phyloP scores from a whole-genome alignment of 768 basidiomycete species.

The Coprinellus micaceus region DNA sequence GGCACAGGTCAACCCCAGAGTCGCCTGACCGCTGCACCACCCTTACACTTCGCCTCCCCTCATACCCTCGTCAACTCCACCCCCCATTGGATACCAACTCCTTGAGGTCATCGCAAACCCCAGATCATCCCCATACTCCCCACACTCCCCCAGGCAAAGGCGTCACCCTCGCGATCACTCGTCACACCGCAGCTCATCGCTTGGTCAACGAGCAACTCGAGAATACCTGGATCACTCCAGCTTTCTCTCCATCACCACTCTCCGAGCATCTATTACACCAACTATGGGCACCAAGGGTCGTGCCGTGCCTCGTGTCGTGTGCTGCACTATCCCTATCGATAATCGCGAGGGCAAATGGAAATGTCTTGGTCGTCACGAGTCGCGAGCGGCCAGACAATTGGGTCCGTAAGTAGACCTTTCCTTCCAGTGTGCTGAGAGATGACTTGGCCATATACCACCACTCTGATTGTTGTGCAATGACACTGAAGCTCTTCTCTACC shows the following conservation, averaged over 20 bases:
- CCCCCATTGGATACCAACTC: no score
- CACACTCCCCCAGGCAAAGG: no score
- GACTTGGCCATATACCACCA: neutral
- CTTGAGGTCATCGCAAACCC: no score
- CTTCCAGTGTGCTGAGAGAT: conserved; percentile 8
- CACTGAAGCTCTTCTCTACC: conserved; percentile 4
- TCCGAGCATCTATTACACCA: conserved; percentile 15
- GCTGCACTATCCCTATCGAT: conserved; percentile 88
- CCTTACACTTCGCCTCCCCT: no score
- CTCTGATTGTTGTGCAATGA: conserved; percentile 10
- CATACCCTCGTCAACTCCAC: no score
- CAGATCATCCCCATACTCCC: no score
- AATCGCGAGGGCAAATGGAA: conserved; percentile 64
- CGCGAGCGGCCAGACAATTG: conserved; percentile 76
- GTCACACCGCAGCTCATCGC: no score
- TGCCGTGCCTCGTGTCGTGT: conserved; percentile 78
- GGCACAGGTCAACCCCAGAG: no score
- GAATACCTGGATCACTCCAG: conserved; percentile 2
- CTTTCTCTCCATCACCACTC: conserved; percentile 13
- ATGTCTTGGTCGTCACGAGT: conserved; percentile 81
- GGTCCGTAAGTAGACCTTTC: conserved; percentile 71
- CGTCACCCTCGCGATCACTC: no score
- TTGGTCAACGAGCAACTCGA: neutral
- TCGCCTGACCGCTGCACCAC: no score
- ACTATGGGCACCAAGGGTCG: conserved; percentile 69